phyloP scores from a whole-genome alignment of 768 basidiomycete genomes.

The Mycena albidolilacea region DNA sequence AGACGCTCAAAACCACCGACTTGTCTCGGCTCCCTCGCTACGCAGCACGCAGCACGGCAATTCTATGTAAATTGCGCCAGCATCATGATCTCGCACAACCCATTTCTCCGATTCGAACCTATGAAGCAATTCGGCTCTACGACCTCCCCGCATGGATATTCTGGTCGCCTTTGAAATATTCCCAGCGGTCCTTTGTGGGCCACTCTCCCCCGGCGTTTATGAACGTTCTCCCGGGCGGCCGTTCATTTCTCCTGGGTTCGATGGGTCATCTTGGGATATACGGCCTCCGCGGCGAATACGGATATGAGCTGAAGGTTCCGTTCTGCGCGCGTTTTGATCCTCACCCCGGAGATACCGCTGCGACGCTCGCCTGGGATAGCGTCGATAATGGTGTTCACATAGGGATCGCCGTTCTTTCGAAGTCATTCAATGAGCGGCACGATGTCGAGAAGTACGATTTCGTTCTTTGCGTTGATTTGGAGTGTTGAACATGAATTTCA shows the following conservation, averaged over 20 bases:
- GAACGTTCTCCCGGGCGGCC: conserved; percentile 36
- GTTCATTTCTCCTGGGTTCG: conserved; percentile 29
- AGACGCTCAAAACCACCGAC: conserved; percentile 34
- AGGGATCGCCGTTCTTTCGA: conserved; percentile 26
- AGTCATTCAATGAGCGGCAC: conserved; percentile 10
- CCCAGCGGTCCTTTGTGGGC: conserved; percentile 20
- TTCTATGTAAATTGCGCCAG: conserved; percentile 12
- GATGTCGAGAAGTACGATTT: conserved; percentile 14
- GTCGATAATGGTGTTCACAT: conserved; percentile 33
- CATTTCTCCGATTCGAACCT: conserved; percentile 21
- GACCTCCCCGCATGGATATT: conserved; percentile 29
- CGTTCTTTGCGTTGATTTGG: background rate
- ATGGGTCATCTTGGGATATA: conserved; percentile 35
- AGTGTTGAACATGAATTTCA: background rate
- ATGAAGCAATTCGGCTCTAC: conserved; percentile 30
- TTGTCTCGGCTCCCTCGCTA: conserved; percentile 17
- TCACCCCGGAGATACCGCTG: background rate
- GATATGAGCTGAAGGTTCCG: conserved; percentile 24
- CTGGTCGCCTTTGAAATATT: conserved; percentile 30
- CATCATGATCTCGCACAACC: background rate
- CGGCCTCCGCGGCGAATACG: conserved; percentile 28
- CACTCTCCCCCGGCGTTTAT: conserved; percentile 32
- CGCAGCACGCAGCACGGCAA: conserved; percentile 27
- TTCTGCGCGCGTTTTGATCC: conserved; percentile 25
- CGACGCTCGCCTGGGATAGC: conserved; percentile 32